These are phyloP conservation scores for Erysimum pusillum DNA, from an alignment of 441 rosid genomes.

Conservation along the genomic window DNA sequence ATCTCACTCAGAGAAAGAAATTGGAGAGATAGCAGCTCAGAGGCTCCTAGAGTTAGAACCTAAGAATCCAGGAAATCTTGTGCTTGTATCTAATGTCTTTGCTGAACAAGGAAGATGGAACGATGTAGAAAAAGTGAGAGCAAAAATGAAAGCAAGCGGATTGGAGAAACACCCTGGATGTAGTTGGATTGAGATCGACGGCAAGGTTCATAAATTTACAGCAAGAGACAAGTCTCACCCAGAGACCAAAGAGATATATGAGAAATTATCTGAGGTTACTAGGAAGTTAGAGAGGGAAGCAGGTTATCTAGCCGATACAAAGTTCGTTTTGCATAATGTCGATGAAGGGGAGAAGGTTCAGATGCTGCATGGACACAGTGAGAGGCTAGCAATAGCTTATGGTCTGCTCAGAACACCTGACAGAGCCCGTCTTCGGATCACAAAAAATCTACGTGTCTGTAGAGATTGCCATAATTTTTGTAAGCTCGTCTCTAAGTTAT, in stretches of 20 bases:
- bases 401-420: slow-evolving; percentile 64
- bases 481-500: slow-evolving; percentile 73
- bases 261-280: slow-evolving; percentile 61
- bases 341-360: slow-evolving; percentile 73
- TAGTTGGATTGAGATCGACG: slow-evolving; percentile 85
- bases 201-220: slow-evolving; percentile 62
- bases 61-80: slow-evolving; percentile 81
- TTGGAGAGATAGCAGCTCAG: slow-evolving; percentile 75
- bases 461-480: slow-evolving; percentile 88
- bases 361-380: slow-evolving; percentile 81
- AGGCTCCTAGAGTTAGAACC: slow-evolving; percentile 68
- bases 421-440: slow-evolving; percentile 59
- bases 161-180: slow-evolving; percentile 87
- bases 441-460: slow-evolving; percentile 85
- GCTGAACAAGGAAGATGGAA: slow-evolving; percentile 77
- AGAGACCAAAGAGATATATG: slow-evolving; percentile 60
- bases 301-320: slow-evolving; percentile 76
- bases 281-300: slow-evolving; percentile 64
- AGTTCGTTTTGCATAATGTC: slow-evolving; percentile 68
- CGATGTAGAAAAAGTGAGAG: slow-evolving; percentile 73
- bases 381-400: slow-evolving; percentile 85
- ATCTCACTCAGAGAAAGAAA: slow-evolving; percentile 73
- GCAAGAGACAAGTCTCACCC: slow-evolving; percentile 79
- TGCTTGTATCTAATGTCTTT: slow-evolving; percentile 83
- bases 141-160: slow-evolving; percentile 72